Base-by-base conservation (phyloP, 495 filamentous ascomycete genomes). In the Podospora pseudocomata region DNA sequence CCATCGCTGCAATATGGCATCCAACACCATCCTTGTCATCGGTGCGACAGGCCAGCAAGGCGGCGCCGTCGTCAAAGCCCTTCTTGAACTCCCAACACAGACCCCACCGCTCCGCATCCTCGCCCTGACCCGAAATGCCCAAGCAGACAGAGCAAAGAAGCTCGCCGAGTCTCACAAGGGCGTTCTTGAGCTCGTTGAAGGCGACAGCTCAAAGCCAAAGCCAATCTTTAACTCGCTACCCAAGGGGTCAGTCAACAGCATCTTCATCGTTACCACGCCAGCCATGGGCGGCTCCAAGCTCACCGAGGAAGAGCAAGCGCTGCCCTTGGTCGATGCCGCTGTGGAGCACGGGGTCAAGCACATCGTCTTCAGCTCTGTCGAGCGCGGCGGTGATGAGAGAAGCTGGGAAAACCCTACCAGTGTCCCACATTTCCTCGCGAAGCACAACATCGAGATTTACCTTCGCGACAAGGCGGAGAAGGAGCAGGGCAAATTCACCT, bases 41-140 rank as follows among this genome's bases (percentile, higher is more conserved):
- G 90, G 90, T 20, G 90, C 88, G 4, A 93, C 89, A 0, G 90
- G 89, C 74, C 86, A 90, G 69, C 91, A 93, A 76, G 91, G 91
- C 66, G 84, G 87, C 30, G 81, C 84, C 15, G 76, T 89, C 44
- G 80, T 93, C 71, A 75, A 84, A 4, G 84, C 82, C 63, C 85
- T 93, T 39, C 76, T 89, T 19, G 60, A 71, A 16, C 77, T 78
- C 5, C 60, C 79, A 55, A 59, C 68, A 3, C 65, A 77, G n/a
- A 6, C 59, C 34, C 49, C 66, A 3, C 73, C 78, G 9, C 81
- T 89, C 75, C 83, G 87, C 63, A 87, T 93, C 71, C 84, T 93
- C 18, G 91, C 88, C 20, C 80, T 92, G 16, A 92, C 91, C 0
- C 88, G 91, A 59, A 82, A 90, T 67, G 65, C 84, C 6, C 67